A percentile compares a stretch with the other conserved stretches of the same genome.
Conservation (phyloP, 225 moss, liverwort and hornwort species). For the Polytrichum formosum region DNA sequence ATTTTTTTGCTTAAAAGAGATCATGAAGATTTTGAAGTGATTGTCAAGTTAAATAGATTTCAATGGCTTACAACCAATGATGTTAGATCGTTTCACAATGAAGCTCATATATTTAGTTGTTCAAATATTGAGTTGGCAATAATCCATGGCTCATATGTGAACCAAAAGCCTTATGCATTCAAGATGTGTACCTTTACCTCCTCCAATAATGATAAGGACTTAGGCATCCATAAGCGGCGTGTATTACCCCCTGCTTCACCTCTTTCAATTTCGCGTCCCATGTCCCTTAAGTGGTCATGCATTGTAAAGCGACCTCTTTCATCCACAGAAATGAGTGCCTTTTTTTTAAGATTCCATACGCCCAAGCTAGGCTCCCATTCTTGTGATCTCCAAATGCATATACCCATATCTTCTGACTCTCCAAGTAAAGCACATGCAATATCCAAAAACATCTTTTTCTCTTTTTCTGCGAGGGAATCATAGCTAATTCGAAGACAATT, state of each 20-base stretch:
- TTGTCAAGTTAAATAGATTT: too few species aligned
- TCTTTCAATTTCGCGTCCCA: conserved; percentile 1
- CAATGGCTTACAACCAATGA: too few species aligned
- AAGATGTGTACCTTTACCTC: neutral
- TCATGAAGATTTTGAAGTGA: too few species aligned
- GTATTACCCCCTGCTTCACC: neutral
- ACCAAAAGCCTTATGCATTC: neutral
- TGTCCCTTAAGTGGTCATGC: conserved; percentile 3
- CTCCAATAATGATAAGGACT: neutral
- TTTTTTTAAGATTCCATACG: neutral
- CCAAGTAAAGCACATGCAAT: conserved; percentile 1
- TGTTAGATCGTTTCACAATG: too few species aligned
- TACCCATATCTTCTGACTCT: neutral
- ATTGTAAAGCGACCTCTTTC: neutral
- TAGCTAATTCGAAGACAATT: neutral
- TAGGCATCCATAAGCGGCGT: conserved; percentile 3
- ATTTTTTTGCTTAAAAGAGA: too few species aligned
- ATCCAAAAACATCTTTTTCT: conserved; percentile 8
- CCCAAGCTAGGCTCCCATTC: neutral
- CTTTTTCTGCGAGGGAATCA: neutral
- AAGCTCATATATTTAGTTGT: too few species aligned
- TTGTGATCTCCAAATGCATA: neutral
- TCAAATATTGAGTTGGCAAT: too few species aligned
- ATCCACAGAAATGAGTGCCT: neutral
- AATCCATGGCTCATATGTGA: fast-evolving